Evolutionary conservation across 129 eudicot genomes (phyloP).

Genomic region (Artemisia annua): DNA sequence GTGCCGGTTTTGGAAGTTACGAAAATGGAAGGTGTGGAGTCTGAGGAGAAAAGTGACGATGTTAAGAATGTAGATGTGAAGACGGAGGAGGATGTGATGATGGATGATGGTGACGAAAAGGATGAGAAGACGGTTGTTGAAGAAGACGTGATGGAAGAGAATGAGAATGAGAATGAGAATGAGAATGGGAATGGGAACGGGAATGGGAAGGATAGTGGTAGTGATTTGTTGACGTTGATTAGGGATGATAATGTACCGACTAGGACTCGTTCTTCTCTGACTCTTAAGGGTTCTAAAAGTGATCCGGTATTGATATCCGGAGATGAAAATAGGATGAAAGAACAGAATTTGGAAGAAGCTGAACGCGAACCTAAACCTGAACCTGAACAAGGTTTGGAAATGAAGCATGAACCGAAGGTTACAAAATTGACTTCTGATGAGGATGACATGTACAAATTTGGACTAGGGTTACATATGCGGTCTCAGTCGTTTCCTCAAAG

Average conservation of each 20-base stretch:
- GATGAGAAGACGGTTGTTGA: constrained; percentile 39
- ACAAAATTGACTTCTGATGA: constrained; percentile 37
- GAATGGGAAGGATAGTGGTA: constrained; percentile 12
- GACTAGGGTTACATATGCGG: constrained; percentile 36
- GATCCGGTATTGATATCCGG: constrained; percentile 41
- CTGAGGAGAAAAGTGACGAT: constrained; percentile 29
- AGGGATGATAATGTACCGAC: constrained; percentile 65
- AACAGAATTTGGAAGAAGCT: constrained; percentile 36
- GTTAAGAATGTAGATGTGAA: constrained; percentile 19
- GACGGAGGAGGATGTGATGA: constrained; percentile 32
- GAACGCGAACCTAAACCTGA: not conserved
- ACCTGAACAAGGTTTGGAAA: constrained; percentile 35
- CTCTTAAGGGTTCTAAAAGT: constrained; percentile 40
- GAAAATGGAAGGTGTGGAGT: constrained; percentile 31
- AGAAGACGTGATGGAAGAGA: constrained; percentile 34
- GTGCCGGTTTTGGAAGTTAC: constrained; percentile 24
- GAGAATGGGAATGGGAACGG: constrained; percentile 22
- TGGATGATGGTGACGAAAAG: constrained; percentile 34
- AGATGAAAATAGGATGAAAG: constrained; percentile 33
- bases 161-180: constrained; percentile 28
- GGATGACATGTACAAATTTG: constrained; percentile 31
- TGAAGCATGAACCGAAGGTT: constrained; percentile 21
- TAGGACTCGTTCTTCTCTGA: constrained; percentile 67
- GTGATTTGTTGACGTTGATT: constrained; percentile 49
- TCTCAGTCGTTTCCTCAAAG: constrained; percentile 50